Evolutionary conservation across 2,329 filamentous ascomycete genomes (phyloP).

Genomic region (Aspergillus arachidicola): DNA sequence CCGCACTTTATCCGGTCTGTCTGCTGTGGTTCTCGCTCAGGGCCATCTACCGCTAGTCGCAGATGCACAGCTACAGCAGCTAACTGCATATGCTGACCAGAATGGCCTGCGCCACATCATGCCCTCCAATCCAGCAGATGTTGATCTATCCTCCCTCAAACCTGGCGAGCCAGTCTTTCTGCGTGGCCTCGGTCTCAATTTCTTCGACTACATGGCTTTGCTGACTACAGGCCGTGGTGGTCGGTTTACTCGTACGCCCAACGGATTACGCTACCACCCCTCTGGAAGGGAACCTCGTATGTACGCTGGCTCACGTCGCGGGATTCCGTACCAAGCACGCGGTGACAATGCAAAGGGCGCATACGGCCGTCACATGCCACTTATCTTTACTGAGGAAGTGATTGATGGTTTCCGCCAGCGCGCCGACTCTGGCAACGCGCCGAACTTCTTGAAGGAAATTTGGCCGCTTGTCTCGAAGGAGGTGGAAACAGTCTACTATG

Average conservation of each 20-base stretch:
- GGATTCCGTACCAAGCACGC: not conserved
- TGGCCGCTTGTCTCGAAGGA: slow-evolving; percentile 2
- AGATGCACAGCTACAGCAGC: not conserved
- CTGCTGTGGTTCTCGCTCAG: not conserved
- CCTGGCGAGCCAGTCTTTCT: slow-evolving; percentile 1
- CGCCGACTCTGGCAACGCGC: not conserved
- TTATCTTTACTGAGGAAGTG: not conserved
- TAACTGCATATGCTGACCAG: not conserved
- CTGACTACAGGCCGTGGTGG: not conserved
- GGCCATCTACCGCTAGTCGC: not conserved
- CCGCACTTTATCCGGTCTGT: not conserved
- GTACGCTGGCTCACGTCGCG: not conserved
- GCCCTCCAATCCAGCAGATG: slow-evolving; percentile 2
- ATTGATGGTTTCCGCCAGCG: not conserved
- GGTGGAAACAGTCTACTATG: not conserved
- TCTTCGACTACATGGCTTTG: slow-evolving; percentile 6
- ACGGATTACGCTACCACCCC: not conserved
- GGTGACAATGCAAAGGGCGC: not conserved
- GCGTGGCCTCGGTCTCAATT: slow-evolving; percentile 7
- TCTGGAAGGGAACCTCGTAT: not conserved
- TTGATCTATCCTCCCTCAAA: slow-evolving; percentile 1
- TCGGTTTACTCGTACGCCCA: not conserved
- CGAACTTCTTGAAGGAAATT: not conserved
- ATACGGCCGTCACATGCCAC: not conserved
- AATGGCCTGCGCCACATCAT: not conserved